Evolutionary conservation across 148 eudicot species (phyloP), one percentile per base, ranked within the genome.

Genomic region (Dianthus caryophyllus): DNA sequence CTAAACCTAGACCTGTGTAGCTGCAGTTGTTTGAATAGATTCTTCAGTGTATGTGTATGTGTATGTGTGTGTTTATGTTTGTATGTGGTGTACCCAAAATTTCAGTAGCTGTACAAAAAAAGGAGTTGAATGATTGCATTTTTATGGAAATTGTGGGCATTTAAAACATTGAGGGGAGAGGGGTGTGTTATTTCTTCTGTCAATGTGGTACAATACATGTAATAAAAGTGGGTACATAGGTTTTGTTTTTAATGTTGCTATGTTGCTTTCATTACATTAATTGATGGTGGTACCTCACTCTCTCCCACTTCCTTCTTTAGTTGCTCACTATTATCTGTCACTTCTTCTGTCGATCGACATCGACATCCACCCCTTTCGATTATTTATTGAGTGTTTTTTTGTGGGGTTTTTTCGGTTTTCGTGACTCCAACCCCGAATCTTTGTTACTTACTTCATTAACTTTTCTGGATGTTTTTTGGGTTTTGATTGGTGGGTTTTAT

Each of bases 261-360:
- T 77, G 79, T 74, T 75, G 73, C 72, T 79, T 48, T 80, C 75
- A 71, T 15, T 56, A 69, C 77, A 78, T 84, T 68, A 76, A 77
- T 75, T 84, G 75, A 73, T 71, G 83, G 76, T 79, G 80, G 73
- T 72, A 68, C 68, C 69, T 73, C 75, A 65, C 63, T 64, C n/a
- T 43, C 54, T 51, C 59, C 43, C 57, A 44, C 41, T 73, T 68
- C 64, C 44, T 36, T 30, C 39, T 60, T 69, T 69, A 68, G 70
- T 60, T 75, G 7, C 7, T 71, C 72, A 76, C 25, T 33, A 44
- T 54, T 72, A 38, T 0, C 39, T 62, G 73, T 70, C 69, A 77
- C 54, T 76, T 76, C 59, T 61, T 76, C 9, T 65, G 68, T 66
- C 53, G 24, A 62, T 76, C 24, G 65, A 75, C 27, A 21, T 62